Conservation (phyloP, 164 flowering plant genomes). For the Chimonanthus salicifolius region DNA sequence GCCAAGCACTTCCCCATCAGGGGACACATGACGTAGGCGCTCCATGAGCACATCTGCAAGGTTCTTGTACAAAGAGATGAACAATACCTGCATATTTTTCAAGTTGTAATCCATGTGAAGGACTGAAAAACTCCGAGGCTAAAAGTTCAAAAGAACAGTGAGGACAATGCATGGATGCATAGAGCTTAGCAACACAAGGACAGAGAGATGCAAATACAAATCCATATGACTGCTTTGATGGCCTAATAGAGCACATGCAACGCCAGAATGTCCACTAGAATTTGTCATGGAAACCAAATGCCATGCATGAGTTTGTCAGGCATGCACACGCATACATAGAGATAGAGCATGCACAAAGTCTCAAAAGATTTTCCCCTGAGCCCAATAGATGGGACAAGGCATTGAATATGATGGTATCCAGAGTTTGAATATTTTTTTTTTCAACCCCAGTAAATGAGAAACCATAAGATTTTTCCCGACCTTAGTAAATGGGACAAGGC, state of each 20-base stretch:
- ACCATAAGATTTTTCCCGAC: too few species aligned
- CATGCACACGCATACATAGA: too few species aligned
- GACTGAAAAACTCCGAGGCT: not conserved
- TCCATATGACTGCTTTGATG: not conserved
- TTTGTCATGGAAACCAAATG: not conserved
- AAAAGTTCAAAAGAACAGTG: not conserved
- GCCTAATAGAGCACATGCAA: not conserved
- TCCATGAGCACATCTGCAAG: constrained; percentile 65
- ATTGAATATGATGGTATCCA: too few species aligned
- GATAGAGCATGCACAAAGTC: too few species aligned
- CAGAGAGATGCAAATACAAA: not conserved
- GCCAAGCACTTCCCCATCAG: constrained; percentile 34
- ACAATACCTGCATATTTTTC: constrained; percentile 51
- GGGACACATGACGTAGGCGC: constrained; percentile 55
- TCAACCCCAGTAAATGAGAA: too few species aligned
- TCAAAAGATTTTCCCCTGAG: too few species aligned
- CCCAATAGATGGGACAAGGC: too few species aligned
- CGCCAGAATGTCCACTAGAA: not conserved
- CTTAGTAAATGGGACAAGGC: too few species aligned
- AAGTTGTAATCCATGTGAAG: constrained; percentile 6
- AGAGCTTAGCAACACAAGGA: not conserved
- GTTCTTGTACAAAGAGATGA: constrained; percentile 61
- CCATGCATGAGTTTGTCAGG: too few species aligned
- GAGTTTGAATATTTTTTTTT: too few species aligned
- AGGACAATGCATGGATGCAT: not conserved